phyloP scores from a whole-genome alignment of 345 rosid species.

The Crucihimalaya himalaica region DNA sequence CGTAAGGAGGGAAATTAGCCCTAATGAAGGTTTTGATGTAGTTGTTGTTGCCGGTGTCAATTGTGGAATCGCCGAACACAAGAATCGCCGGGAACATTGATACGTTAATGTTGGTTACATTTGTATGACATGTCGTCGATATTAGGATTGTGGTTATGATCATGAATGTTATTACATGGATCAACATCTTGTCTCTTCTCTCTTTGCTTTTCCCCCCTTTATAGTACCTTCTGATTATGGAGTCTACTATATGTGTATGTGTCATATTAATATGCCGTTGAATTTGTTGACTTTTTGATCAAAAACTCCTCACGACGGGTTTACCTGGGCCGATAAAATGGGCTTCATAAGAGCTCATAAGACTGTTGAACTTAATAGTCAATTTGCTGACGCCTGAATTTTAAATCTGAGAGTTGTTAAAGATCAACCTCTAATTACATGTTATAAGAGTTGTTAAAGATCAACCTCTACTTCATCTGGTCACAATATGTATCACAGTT shows the following conservation, averaged over 20 bases:
- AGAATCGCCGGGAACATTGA: conserved; percentile 41
- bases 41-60: conserved; percentile 45
- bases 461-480: background rate
- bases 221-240: background rate
- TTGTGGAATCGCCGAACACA: conserved; percentile 39
- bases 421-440: no score
- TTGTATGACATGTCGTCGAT: conserved; percentile 26
- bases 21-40: conserved; percentile 16
- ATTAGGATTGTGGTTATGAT: conserved; percentile 1
- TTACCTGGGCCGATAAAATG: background rate
- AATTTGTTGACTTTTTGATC: background rate
- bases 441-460: no score
- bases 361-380: background rate
- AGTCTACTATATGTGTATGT: background rate
- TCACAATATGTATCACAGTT: background rate
- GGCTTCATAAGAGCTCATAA: conserved; percentile 4
- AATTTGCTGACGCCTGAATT: background rate
- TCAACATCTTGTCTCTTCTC: conserved; percentile 20
- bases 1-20: conserved; percentile 41
- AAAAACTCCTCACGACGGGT: background rate
- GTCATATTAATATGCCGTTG: conserved; percentile 2
- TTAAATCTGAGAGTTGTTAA: background rate
- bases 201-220: background rate
- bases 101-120: conserved; percentile 4
- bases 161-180: conserved; percentile 14